A percentile compares a stretch with the other conserved stretches of the same genome.
phyloP scores from a whole-genome alignment of 257 asterid species.

The Nicotiana sylvestris region DNA sequence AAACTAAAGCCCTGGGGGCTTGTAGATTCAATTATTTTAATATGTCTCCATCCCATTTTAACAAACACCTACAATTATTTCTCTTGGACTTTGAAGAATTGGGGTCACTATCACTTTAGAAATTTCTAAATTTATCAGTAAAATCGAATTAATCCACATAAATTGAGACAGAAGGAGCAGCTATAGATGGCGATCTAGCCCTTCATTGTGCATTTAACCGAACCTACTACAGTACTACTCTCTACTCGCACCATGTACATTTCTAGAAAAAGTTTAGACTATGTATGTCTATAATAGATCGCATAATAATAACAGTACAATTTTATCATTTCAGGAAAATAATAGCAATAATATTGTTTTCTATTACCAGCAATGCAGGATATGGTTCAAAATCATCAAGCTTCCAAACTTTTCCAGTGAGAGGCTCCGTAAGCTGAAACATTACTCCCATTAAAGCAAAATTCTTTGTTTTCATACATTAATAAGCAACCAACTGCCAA shows the following conservation, averaged over 20 bases:
- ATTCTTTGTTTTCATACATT: not conserved
- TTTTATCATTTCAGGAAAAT: not conserved
- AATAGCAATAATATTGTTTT: not conserved
- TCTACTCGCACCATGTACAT: not conserved
- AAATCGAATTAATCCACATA: not conserved
- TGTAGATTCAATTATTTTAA: not conserved
- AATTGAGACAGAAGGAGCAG: not conserved
- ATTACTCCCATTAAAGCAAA: not conserved
- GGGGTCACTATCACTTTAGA: not conserved
- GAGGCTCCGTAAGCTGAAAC: conserved; percentile 76
- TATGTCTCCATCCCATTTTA: not conserved
- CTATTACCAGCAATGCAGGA: conserved; percentile 76
- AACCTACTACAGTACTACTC: not conserved
- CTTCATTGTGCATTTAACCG: not conserved
- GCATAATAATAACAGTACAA: not conserved
- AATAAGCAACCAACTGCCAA: not conserved
- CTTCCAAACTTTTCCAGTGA: conserved; percentile 78
- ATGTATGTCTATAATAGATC: not conserved
- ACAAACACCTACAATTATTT: not conserved
- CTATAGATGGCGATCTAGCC: not conserved
- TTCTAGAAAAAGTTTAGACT: not conserved
- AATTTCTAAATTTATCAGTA: not conserved
- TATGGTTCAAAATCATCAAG: conserved; percentile 70
- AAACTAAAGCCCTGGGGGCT: too few relatives aligned
- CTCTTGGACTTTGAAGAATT: not conserved